Conservation (phyloP, 2,329 filamentous ascomycete genomes). For the Claviceps sp. region DNA sequence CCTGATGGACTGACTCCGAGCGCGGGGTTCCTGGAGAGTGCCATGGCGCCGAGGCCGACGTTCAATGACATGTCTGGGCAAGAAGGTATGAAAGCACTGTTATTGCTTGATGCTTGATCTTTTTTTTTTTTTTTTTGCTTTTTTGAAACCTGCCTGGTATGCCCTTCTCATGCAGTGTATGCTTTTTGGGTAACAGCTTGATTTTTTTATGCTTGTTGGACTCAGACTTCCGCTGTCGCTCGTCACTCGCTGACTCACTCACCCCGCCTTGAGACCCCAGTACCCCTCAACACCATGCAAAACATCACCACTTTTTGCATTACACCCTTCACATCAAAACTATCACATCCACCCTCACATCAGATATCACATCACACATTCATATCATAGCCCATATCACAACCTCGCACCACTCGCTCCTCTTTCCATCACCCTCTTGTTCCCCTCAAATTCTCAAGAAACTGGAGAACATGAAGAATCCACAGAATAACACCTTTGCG, state of each 20-base stretch:
- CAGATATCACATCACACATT: no score
- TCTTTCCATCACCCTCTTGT: neutral
- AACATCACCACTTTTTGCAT: neutral
- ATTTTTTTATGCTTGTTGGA: no score
- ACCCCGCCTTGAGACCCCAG: neutral
- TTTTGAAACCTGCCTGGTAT: neutral
- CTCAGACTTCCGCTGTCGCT: neutral
- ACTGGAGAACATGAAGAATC: neutral
- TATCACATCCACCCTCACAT: no score
- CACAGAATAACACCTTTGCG: no score
- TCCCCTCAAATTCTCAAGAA: neutral
- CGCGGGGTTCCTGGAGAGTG: constrained; percentile 65
- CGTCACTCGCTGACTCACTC: neutral
- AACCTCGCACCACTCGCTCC: no score
- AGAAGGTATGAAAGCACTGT: constrained; percentile 1
- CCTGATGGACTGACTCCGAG: constrained; percentile 69
- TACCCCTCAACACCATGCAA: neutral
- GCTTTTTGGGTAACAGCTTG: no score
- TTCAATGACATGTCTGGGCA: constrained; percentile 56
- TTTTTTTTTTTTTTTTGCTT: neutral
- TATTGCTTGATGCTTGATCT: no score
- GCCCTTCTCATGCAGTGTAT: neutral
- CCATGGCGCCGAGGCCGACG: constrained; percentile 67
- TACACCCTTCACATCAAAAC: no score
- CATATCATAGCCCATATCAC: no score